A percentile compares a stretch with the other conserved stretches of the same genome.
phyloP scores from a whole-genome alignment of 306 rosid genomes.

The Cucurbita pepo region DNA sequence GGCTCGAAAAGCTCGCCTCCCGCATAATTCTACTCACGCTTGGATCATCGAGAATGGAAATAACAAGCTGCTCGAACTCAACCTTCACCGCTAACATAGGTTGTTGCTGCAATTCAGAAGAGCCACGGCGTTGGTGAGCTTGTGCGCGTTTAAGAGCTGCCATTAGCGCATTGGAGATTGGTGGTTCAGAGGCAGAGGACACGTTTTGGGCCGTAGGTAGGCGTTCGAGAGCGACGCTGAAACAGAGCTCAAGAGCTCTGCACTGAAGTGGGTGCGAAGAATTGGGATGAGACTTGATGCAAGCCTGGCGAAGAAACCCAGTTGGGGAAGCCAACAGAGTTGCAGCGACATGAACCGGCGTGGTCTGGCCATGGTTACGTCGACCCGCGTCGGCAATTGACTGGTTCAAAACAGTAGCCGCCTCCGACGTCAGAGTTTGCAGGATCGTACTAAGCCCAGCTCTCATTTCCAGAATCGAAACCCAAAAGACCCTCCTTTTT shows the following conservation, averaged over 20 bases:
- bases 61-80: slow-evolving; percentile 84
- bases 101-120: slow-evolving; percentile 90
- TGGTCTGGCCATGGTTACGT: slow-evolving; percentile 92
- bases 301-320: slow-evolving; percentile 75
- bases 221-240: slow-evolving; percentile 85
- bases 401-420: slow-evolving; percentile 71
- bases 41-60: slow-evolving; percentile 90
- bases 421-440: slow-evolving; percentile 94
- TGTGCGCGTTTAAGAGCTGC: slow-evolving; percentile 93
- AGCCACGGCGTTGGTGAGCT: slow-evolving; percentile 94
- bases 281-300: slow-evolving; percentile 90
- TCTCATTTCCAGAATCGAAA: slow-evolving; percentile 52
- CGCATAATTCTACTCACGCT: slow-evolving; percentile 94
- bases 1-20: slow-evolving; percentile 87
- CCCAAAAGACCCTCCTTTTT: neutral
- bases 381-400: slow-evolving; percentile 90
- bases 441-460: slow-evolving; percentile 85
- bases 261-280: slow-evolving; percentile 98
- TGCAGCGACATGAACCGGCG: slow-evolving; percentile 92
- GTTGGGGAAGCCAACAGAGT: slow-evolving; percentile 68
- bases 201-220: slow-evolving; percentile 66
- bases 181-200: slow-evolving; percentile 55
- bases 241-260: slow-evolving; percentile 86
- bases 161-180: slow-evolving; percentile 82
- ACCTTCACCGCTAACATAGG: slow-evolving; percentile 89